Evolutionary conservation across 192 early-diverging fungal species (phyloP).

Genomic region (Podila verticillata): DNA sequence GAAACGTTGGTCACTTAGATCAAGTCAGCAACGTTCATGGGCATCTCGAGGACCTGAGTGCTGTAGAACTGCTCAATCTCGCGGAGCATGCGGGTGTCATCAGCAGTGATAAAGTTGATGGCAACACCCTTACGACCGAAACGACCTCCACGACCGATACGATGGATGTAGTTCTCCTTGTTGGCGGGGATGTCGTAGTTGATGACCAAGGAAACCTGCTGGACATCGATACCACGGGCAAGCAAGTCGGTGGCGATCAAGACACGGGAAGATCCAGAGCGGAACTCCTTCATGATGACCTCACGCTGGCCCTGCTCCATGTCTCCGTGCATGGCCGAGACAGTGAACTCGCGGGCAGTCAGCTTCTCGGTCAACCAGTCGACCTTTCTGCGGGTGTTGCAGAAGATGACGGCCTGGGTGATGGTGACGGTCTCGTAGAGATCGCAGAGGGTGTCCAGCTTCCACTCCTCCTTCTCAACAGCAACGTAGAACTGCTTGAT

Average conservation of each 20-base stretch:
- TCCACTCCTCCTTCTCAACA: conserved; percentile 99
- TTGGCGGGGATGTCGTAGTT: conserved; percentile 97
- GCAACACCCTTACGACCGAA: conserved; percentile 99
- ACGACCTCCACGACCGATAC: conserved; percentile 99
- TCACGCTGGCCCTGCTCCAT: conserved; percentile 98
- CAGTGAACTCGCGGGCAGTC: conserved; percentile 89
- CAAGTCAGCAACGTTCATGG: conserved; percentile 94
- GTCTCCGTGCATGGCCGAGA: conserved; percentile 99
- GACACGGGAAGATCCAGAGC: conserved; percentile 94
- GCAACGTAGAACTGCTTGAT: conserved; percentile 96
- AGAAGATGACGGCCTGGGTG: conserved; percentile 99
- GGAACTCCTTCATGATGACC: conserved; percentile 99
- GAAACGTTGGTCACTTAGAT: conserved; percentile 64
- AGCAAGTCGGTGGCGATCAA: conserved; percentile 98
- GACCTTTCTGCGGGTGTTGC: conserved; percentile 99
- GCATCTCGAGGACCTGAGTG: conserved; percentile 99
- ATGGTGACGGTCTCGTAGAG: conserved; percentile 98
- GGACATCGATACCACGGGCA: conserved; percentile 99
- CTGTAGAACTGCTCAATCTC: conserved; percentile 94
- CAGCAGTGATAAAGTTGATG: conserved; percentile 98
- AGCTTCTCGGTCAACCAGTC: conserved; percentile 99
- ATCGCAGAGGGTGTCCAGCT: conserved; percentile 98
- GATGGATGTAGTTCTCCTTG: conserved; percentile 99
- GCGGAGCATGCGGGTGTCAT: conserved; percentile 91
- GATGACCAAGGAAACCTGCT: conserved; percentile 95